A percentile compares a stretch with the other conserved stretches of the same genome.
phyloP scores from a whole-genome alignment of 495 filamentous ascomycete genomes.

The Aspergillus asperescens region DNA sequence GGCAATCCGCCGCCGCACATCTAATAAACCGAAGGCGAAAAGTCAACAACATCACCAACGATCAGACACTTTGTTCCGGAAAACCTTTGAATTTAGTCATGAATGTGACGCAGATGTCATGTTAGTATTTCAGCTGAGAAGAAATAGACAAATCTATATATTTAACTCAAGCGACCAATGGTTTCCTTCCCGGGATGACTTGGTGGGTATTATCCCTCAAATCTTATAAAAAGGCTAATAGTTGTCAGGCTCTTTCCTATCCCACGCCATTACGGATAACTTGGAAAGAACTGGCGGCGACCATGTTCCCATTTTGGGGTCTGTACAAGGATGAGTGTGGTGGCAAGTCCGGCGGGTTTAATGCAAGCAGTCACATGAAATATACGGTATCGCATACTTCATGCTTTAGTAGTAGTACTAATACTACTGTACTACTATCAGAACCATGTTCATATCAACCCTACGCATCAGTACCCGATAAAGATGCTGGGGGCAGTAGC shows the following conservation, averaged over 20 bases:
- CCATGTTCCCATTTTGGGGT: no score
- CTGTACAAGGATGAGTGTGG: no score
- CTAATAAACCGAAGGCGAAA: background rate
- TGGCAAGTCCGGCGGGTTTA: no score
- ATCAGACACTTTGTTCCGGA: background rate
- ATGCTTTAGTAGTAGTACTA: no score
- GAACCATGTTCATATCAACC: no score
- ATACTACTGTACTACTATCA: no score
- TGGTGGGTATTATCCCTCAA: background rate
- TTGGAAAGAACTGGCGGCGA: background rate
- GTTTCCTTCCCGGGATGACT: background rate
- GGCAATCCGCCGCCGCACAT: background rate
- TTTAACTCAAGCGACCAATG: background rate
- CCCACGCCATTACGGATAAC: conserved; percentile 2
- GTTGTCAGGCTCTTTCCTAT: conserved; percentile 1
- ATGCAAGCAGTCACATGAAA: no score
- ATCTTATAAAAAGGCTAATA: background rate
- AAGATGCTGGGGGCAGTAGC: no score
- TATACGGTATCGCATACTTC: no score
- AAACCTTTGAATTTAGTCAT: background rate
- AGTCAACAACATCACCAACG: background rate
- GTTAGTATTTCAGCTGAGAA: background rate
- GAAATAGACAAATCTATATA: background rate
- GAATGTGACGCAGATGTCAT: background rate
- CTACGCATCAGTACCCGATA: no score